Evolutionary conservation across 371 early-diverging fungal species (phyloP).

Genomic region (Capillidium rhysosporum): DNA sequence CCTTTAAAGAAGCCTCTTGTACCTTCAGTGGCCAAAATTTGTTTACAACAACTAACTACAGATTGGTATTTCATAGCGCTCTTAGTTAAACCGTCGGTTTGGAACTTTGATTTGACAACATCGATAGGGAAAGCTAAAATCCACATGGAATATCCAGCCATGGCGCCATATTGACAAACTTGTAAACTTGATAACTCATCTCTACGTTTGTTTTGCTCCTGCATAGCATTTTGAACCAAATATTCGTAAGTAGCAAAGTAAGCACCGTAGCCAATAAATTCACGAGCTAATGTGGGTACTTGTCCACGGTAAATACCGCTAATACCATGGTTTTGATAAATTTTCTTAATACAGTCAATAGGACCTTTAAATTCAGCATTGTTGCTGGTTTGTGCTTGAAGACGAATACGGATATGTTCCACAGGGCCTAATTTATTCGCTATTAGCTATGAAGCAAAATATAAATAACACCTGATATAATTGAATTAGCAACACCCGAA

Average conservation of each 20-base stretch:
- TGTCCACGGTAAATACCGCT: constrained; percentile 67
- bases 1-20: constrained; percentile 63
- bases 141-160: constrained; percentile 67
- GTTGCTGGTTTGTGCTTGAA: constrained; percentile 42
- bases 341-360: constrained; percentile 48
- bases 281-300: constrained; percentile 51
- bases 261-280: constrained; percentile 58
- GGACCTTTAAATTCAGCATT: constrained; percentile 28
- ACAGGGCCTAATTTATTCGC: constrained; percentile 29
- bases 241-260: constrained; percentile 66
- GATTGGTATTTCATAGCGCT: constrained; percentile 32
- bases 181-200: constrained; percentile 37
- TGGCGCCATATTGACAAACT: constrained; percentile 46
- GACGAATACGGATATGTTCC: constrained; percentile 60
- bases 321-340: constrained; percentile 44
- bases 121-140: constrained; percentile 53
- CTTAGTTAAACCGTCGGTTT: constrained; percentile 45
- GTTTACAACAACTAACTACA: constrained; percentile 38
- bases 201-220: constrained; percentile 21
- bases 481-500: constrained; percentile 60
- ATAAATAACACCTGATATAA: constrained; percentile 30
- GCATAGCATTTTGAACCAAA: constrained; percentile 41
- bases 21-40: constrained; percentile 43
- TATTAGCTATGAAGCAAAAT: not conserved
- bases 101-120: constrained; percentile 55